Conservation (phyloP, 108 stramenopile genomes). For the Discostella pseudostelligera region DNA sequence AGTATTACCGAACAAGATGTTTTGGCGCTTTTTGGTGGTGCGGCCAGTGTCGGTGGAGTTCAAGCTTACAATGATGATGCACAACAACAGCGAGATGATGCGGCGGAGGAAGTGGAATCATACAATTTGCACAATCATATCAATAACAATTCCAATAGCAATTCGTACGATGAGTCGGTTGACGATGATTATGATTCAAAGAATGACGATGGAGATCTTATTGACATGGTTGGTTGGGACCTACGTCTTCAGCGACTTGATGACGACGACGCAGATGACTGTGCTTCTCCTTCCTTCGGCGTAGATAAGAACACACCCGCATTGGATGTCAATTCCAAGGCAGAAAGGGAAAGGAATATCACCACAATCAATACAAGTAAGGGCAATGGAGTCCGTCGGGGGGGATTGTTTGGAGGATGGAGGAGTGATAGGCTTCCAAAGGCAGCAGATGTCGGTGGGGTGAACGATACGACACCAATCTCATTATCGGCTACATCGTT, state of each 20-base stretch:
- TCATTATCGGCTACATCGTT: neutral
- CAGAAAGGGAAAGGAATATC: neutral
- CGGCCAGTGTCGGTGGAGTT: too few species aligned
- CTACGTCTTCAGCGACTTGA: conserved; percentile 6
- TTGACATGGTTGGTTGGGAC: conserved; percentile 41
- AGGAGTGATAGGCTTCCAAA: neutral
- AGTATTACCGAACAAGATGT: neutral
- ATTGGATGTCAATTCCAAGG: neutral
- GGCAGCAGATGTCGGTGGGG: neutral
- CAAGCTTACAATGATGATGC: conserved; percentile 8
- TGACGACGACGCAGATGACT: conserved; percentile 7
- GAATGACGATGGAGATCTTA: conserved; percentile 13
- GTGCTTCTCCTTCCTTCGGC: conserved; percentile 8
- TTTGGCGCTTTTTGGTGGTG: neutral
- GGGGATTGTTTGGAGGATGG: conserved; percentile 27
- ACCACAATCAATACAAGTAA: neutral
- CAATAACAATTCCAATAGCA: too few species aligned
- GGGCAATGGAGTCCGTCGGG: neutral
- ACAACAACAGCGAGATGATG: too few species aligned
- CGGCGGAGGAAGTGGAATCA: neutral
- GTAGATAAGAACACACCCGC: conserved; percentile 3
- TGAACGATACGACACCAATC: neutral
- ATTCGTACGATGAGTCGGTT: neutral
- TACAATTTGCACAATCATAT: neutral
- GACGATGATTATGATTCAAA: conserved; percentile 15